Evolutionary conservation across 2,329 filamentous ascomycete species (phyloP).

Genomic region (Niveomyces coronatus): DNA sequence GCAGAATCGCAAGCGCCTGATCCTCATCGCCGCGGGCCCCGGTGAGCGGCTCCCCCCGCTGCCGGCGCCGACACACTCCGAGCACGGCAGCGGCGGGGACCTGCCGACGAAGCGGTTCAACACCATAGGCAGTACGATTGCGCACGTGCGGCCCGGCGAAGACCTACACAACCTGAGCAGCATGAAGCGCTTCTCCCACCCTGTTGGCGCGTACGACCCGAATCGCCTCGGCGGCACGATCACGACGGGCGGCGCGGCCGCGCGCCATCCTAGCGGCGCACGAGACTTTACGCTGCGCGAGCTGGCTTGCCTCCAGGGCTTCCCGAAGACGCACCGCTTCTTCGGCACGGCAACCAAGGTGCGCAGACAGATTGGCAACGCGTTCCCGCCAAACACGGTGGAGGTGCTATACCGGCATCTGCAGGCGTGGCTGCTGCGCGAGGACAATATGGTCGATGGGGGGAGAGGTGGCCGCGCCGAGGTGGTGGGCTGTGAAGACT

Average conservation of each 20-base stretch:
- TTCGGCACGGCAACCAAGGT: constrained; percentile 27
- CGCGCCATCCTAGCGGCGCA: constrained; percentile 55
- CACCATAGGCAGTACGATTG: constrained; percentile 32
- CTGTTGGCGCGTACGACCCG: constrained; percentile 31
- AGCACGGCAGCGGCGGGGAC: constrained; percentile 23
- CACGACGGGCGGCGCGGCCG: constrained; percentile 51
- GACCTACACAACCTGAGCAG: constrained; percentile 29
- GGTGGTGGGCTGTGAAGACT: no score
- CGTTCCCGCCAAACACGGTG: constrained; percentile 56
- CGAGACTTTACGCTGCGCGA: constrained; percentile 58
- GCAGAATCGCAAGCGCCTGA: constrained; percentile 38
- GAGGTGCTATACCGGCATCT: constrained; percentile 39
- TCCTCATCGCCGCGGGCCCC: constrained; percentile 51
- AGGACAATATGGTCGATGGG: constrained; percentile 28
- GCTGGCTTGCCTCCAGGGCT: constrained; percentile 58
- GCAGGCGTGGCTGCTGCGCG: constrained; percentile 31
- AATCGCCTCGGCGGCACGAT: constrained; percentile 46
- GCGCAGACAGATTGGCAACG: constrained; percentile 66
- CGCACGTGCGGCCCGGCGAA: constrained; percentile 25
- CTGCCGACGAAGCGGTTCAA: constrained; percentile 27
- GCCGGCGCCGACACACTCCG: constrained; percentile 49
- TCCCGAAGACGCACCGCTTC: constrained; percentile 53
- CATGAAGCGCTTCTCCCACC: constrained; percentile 19
- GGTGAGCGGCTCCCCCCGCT: constrained; percentile 61
- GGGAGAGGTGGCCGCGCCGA: no score